phyloP scores from a whole-genome alignment of 2,329 filamentous ascomycete species.

The Sphaerostilbella broomeana region DNA sequence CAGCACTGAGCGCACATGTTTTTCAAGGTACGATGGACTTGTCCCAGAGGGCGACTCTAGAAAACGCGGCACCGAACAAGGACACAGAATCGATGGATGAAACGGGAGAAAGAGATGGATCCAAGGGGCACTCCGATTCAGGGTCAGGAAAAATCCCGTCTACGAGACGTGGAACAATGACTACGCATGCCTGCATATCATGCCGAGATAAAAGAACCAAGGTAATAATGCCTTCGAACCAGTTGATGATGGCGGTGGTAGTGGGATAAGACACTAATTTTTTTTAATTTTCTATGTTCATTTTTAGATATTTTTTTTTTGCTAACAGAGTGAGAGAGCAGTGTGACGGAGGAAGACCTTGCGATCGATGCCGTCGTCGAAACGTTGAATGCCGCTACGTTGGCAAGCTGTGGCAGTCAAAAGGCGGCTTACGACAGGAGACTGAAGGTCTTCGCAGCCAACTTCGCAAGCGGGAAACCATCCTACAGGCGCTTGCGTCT shows the following conservation, averaged over 20 bases:
- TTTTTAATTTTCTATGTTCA: too few relatives aligned
- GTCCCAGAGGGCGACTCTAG: background rate
- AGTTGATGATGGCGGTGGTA: too few relatives aligned
- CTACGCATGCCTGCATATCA: constrained; percentile 2
- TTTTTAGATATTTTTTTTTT: too few relatives aligned
- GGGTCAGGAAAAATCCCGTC: background rate
- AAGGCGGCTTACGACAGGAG: background rate
- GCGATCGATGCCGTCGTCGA: background rate
- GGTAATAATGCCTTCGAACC: background rate
- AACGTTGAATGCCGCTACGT: constrained; percentile 1
- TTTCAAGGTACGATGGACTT: background rate
- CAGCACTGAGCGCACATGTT: too few relatives aligned
- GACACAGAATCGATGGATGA: background rate
- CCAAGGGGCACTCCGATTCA: background rate
- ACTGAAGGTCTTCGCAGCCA: background rate
- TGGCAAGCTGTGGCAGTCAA: constrained; percentile 2
- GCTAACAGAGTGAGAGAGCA: background rate
- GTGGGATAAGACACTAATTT: too few relatives aligned
- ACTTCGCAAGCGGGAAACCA: background rate
- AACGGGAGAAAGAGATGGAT: background rate
- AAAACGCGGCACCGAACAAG: background rate
- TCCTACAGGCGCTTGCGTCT: background rate
- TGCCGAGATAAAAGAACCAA: constrained; percentile 3
- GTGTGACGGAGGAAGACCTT: constrained; percentile 2
- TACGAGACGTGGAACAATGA: background rate